phyloP scores from a whole-genome alignment of 306 rosid genomes.

The Prunus armeniaca region DNA sequence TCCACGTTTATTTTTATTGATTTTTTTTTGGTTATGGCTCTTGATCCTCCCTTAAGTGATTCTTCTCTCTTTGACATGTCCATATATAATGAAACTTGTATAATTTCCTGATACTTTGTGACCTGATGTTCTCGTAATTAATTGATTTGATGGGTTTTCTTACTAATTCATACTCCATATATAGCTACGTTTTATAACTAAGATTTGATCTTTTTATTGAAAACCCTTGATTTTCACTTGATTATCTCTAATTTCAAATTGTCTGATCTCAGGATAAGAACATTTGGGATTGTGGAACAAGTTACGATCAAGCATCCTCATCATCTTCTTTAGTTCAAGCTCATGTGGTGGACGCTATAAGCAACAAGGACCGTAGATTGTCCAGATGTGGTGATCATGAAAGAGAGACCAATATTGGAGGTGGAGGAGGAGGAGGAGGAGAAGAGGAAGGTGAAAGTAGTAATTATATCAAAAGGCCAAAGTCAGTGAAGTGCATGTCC shows the following conservation, averaged over 20 bases:
- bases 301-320: slow-evolving; percentile 36
- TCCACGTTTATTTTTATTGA: neutral
- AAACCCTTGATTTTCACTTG: too few relatives aligned
- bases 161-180: neutral
- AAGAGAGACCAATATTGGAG: neutral
- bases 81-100: neutral
- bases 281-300: slow-evolving; percentile 11
- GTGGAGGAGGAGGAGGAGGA: slow-evolving; percentile 9
- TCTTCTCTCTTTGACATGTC: neutral
- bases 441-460: slow-evolving; percentile 5
- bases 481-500: slow-evolving; percentile 63
- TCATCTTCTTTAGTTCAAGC: slow-evolving; percentile 22
- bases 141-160: neutral
- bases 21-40: neutral
- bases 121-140: neutral
- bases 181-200: neutral
- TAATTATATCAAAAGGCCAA: slow-evolving; percentile 17
- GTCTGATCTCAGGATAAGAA: slow-evolving; percentile 23
- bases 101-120: neutral
- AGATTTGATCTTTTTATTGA: neutral
- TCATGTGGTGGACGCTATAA: slow-evolving; percentile 20
- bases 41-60: neutral
- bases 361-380: slow-evolving; percentile 10
- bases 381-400: neutral
- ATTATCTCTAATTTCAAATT: neutral